Evolutionary conservation across 228 moss, liverwort and hornwort species (phyloP).

Genomic region (Sphagnum fallax): DNA sequence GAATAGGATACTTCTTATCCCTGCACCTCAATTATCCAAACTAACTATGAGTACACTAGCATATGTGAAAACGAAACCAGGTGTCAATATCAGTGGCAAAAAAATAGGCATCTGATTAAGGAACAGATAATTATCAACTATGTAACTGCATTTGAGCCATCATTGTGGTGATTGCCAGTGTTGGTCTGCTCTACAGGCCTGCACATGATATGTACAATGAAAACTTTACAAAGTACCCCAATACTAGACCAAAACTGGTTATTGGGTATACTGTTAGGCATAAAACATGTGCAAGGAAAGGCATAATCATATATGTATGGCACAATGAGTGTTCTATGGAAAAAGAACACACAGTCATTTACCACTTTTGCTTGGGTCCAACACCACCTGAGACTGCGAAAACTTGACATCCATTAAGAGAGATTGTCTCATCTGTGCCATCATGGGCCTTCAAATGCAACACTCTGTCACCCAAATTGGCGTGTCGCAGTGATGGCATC

Average conservation of each 20-base stretch:
- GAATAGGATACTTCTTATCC: slow-evolving; percentile 75
- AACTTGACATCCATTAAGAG: slow-evolving; percentile 76
- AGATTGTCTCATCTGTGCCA: slow-evolving; percentile 59
- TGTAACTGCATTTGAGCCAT: neutral
- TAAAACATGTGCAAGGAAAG: too few relatives aligned
- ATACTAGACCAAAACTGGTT: too few relatives aligned
- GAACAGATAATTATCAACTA: too few relatives aligned
- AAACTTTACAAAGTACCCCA: too few relatives aligned
- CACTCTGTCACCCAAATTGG: slow-evolving; percentile 55
- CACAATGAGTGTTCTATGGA: neutral
- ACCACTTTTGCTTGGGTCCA: slow-evolving; percentile 75
- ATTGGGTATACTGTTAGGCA: too few relatives aligned
- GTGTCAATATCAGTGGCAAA: neutral
- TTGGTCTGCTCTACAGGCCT: too few relatives aligned
- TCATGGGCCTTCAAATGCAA: slow-evolving; percentile 53
- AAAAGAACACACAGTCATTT: slow-evolving; percentile 7
- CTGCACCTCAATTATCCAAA: slow-evolving; percentile 16
- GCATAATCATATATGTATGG: too few relatives aligned
- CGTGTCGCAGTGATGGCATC: slow-evolving; percentile 66
- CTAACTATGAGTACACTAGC: neutral
- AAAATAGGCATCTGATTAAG: neutral
- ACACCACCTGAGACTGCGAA: slow-evolving; percentile 60
- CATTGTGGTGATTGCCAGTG: too few relatives aligned
- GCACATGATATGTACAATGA: too few relatives aligned
- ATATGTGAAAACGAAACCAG: neutral